These are phyloP conservation scores for Camellia lanceoleosa DNA, from an alignment of 148 eudicot genomes.

Conservation along the genomic window DNA sequence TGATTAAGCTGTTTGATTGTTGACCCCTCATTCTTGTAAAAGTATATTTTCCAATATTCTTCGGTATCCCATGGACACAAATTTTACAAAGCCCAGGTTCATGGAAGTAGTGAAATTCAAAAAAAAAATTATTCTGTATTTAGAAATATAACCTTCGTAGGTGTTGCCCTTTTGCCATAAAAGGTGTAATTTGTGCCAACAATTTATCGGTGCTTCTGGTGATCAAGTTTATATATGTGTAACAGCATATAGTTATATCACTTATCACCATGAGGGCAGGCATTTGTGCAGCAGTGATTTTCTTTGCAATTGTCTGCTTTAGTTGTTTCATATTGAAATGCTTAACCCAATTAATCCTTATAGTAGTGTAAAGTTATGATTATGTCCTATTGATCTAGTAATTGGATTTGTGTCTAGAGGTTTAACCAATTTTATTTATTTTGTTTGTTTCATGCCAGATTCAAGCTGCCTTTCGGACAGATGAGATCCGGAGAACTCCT, in stretches of 20 bases:
- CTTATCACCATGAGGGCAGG: too few species aligned
- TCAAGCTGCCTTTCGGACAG: conserved; percentile 98
- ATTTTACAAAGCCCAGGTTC: neutral
- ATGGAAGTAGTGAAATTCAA: neutral
- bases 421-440: neutral
- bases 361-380: neutral
- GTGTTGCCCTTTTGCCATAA: neutral
- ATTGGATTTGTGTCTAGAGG: neutral
- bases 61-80: neutral
- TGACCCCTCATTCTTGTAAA: neutral
- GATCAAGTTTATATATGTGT: neutral
- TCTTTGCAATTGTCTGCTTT: neutral
- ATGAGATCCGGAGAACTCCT: conserved; percentile 90
- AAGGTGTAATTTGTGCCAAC: neutral
- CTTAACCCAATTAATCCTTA: neutral
- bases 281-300: too few species aligned
- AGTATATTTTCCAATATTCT: neutral
- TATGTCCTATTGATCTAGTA: neutral
- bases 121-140: too few species aligned
- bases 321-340: neutral
- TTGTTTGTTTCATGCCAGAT: conserved; percentile 45
- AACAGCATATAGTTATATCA: too few species aligned
- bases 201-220: neutral
- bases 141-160: neutral
- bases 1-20: neutral